Conservation (phyloP, 2,329 filamentous ascomycete genomes). For the Aaosphaeria arxii region DNA sequence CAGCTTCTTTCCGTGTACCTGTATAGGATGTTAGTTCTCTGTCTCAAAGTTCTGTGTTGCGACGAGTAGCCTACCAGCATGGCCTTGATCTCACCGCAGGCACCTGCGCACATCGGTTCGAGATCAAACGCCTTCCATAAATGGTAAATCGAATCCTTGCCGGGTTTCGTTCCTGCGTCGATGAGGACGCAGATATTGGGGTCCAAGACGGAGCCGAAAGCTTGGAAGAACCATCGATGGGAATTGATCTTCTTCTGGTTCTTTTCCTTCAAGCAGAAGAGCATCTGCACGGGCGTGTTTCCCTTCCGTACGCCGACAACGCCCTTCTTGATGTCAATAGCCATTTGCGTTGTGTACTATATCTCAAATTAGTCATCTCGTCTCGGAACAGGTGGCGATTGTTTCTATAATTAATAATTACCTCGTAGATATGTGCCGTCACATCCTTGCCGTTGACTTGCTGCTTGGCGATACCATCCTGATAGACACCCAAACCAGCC, state of each 20-base stretch:
- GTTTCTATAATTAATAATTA: constrained; percentile 10
- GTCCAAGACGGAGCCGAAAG: constrained; percentile 86
- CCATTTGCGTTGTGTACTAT: constrained; percentile 78
- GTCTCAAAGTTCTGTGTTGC: constrained; percentile 98
- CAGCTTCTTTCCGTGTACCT: constrained; percentile 85
- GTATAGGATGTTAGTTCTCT: constrained; percentile 99
- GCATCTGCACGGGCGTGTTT: constrained; percentile 86
- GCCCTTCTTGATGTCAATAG: constrained; percentile 84
- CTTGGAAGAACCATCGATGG: constrained; percentile 98
- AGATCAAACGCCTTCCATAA: constrained; percentile 98
- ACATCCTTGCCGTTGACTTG: constrained; percentile 96
- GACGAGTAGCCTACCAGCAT: constrained; percentile 96
- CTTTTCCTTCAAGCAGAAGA: constrained; percentile 98
- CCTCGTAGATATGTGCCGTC: constrained; percentile 90
- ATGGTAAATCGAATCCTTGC: constrained; percentile 92
- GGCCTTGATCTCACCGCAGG: constrained; percentile 98
- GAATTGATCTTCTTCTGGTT: constrained; percentile 99
- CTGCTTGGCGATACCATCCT: constrained; percentile 97
- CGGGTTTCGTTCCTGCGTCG: constrained; percentile 93
- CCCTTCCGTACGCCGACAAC: constrained; percentile 81
- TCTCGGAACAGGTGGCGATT: background rate
- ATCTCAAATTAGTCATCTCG: constrained; percentile 11
- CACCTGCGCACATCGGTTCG: constrained; percentile 94
- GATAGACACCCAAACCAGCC: constrained; percentile 92
- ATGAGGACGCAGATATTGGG: constrained; percentile 96